Evolutionary conservation across 768 basidiomycete species (phyloP), one percentile per base, ranked within the genome.

Genomic region (Kwoniella dejecticola): DNA sequence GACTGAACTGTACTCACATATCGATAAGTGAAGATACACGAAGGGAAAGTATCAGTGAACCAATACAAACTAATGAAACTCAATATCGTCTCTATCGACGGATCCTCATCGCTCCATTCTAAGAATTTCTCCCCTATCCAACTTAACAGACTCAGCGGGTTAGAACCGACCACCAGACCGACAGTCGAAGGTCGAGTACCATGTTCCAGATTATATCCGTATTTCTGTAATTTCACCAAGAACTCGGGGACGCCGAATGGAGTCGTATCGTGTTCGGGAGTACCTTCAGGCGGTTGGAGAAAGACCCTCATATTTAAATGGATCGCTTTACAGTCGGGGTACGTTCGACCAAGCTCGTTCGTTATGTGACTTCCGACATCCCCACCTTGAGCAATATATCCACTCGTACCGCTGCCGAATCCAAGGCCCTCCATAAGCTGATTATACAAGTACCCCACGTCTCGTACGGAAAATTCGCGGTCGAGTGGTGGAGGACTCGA

Each of bases 301-400:
- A 66, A n/a, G 29, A 21, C 24, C 15, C 59, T 55, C 53, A 57
- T 62, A 54, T 64, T 67, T 24, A 62, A 17, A 41, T 64, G 63
- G 15, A 60, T 46, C 1, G 40, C 63, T 64, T 71, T 73, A 55
- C 77, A 79, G 21, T 57, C 63, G 1, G 69, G 66, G 29, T 64
- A 67, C 3, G 63, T 49, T 26, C 45, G 38, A n/a, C 61, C 76
- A 19, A 78, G 42, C 15, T 68, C 52, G 27, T 67, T 52, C 7
- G 63, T 57, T 17, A 78, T 54, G n/a, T 42, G 63, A 52, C 64
- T 63, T 10, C 78, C 79, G 4, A 80, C 67, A 71, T 80, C 79
- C 0, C 78, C 74, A 21, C 79, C 78, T 55, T 79, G 78, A 1
- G 71, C 74, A 3, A 74, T 67, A 52, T 80, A 80, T 5, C 56